A percentile compares a stretch with the other conserved stretches of the same genome.
Evolutionary conservation across 257 asterid species (phyloP).

Genomic region (Vinca minor): DNA sequence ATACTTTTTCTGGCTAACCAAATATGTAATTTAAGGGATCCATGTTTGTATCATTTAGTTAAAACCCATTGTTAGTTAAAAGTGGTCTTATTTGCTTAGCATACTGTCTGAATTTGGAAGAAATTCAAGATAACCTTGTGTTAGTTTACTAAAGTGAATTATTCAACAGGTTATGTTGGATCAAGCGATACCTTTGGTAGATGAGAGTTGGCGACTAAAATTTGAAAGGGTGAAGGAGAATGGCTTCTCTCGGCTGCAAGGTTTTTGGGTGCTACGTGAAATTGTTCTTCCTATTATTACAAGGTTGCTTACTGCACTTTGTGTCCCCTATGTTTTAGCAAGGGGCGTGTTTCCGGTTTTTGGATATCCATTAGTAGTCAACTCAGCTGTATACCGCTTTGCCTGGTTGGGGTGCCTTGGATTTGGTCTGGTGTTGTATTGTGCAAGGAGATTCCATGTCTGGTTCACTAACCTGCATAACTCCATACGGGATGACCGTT

Average conservation of each 20-base stretch:
- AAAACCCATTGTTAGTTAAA: too few species aligned
- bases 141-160: background rate
- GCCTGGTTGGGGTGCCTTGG: slow-evolving; percentile 96
- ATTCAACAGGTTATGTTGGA: slow-evolving; percentile 76
- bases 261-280: slow-evolving; percentile 79
- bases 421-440: slow-evolving; percentile 58
- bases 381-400: slow-evolving; percentile 84
- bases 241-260: slow-evolving; percentile 94
- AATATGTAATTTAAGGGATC: background rate
- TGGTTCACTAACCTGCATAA: slow-evolving; percentile 96
- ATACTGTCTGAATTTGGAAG: background rate
- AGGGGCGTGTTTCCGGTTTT: slow-evolving; percentile 78
- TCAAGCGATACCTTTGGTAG: slow-evolving; percentile 85
- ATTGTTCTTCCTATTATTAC: slow-evolving; percentile 76
- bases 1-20: background rate
- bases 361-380: slow-evolving; percentile 82
- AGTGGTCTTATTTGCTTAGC: background rate
- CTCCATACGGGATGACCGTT: slow-evolving; percentile 92
- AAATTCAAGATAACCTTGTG: background rate
- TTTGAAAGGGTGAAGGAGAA: slow-evolving; percentile 91
- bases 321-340: slow-evolving; percentile 85
- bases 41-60: background rate
- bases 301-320: slow-evolving; percentile 88
- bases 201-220: slow-evolving; percentile 87
- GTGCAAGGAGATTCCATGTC: slow-evolving; percentile 87